Evolutionary conservation across 2,329 filamentous ascomycete species (phyloP), one percentile per base, ranked within the genome.

Genomic region (Talaromyces sp.): DNA sequence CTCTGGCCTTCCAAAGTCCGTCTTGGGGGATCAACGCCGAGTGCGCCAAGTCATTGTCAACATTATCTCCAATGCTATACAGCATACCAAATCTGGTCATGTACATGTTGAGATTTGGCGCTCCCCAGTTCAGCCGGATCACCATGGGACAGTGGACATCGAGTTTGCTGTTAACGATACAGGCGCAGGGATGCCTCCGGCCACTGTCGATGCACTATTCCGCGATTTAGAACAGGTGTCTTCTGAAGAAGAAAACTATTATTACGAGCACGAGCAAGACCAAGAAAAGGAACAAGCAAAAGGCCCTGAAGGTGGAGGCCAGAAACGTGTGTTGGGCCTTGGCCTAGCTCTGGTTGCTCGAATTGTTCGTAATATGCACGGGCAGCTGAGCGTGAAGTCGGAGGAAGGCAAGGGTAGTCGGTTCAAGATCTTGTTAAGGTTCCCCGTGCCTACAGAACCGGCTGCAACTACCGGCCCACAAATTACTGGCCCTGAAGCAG

Each of bases 341-440:
- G 92, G 91, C 0, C 79, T 96, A n/a, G 91, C 91, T 0, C 80
- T 95, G 11, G 91, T 96, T n/a, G 89, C 89, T 15, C 84, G 91
- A 37, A 89, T 91, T 36, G 81, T 96, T 33, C 84, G 86, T n/a
- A 96, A 91, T 67, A 94, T 96, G 89, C 87, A 93, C 59, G 92
- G 91, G 0, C 91, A 96, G 66, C 73, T 96, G 31, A 84, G 90
- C 1, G 75, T 96, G 1, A 93, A 91, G 66, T 96, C 91, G 0
- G 89, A 94, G 66, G 82, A 88, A 68, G 88, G 88, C 1, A 89
- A 87, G 65, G 91, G 92, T 0, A 92, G 91, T 17, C 82, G 89
- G 54, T 96, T 96, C 63, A 85, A 91, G 19, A 84, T 96, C 22
- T 84, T 89, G 62, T 76, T 96, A 31, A 87, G 88, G 0, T 94